Conservation (phyloP, 108 stramenopile genomes). For the Schizochytrium sp. region DNA sequence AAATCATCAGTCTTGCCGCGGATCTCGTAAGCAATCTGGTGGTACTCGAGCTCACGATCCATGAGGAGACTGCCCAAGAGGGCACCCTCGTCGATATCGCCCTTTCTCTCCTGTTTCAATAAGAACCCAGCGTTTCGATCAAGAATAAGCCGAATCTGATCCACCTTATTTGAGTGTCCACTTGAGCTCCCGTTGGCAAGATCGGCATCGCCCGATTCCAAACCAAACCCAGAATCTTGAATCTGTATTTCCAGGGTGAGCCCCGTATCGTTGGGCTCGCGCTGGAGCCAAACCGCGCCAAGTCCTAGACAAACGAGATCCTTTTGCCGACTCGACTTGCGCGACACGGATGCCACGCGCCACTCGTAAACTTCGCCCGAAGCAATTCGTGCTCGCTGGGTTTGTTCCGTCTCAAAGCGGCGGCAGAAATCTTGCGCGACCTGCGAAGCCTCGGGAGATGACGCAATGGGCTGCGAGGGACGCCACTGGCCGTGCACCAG, state of each 20-base stretch:
- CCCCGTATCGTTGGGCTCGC: not conserved
- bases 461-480: not conserved
- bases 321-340: not conserved
- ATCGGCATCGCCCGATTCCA: too few species aligned
- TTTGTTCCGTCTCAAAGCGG: not conserved
- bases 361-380: not conserved
- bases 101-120: not conserved
- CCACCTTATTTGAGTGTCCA: not conserved
- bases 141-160: not conserved
- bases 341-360: not conserved
- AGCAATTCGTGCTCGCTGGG: not conserved
- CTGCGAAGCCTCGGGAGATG: not conserved
- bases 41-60: not conserved
- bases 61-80: not conserved
- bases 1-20: not conserved
- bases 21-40: not conserved
- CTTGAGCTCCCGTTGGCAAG: not conserved
- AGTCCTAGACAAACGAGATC: not conserved
- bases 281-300: not conserved
- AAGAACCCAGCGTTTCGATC: not conserved
- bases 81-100: not conserved
- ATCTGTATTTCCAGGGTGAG: not conserved
- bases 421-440: not conserved
- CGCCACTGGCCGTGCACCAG: not conserved
- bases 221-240: not conserved